Conservation (phyloP, 805 yeast genomes). For the Candida krabiensis region DNA sequence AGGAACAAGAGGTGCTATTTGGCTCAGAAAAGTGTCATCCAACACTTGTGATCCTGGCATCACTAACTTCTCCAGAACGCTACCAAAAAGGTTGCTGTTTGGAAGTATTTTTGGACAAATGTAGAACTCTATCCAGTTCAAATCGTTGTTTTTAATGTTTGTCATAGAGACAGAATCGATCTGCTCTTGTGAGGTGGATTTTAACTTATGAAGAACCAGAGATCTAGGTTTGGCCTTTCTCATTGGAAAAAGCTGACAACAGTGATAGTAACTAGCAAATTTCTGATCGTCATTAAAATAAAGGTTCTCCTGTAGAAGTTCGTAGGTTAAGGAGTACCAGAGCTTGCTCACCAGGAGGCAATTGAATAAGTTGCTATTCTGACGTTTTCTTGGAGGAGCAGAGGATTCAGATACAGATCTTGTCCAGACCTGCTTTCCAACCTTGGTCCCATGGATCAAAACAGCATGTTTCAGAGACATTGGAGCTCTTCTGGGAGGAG, state of each 20-base stretch:
- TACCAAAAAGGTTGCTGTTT: constrained; percentile 42
- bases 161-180: constrained; percentile 45
- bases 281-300: constrained; percentile 50
- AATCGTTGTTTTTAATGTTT: constrained; percentile 42
- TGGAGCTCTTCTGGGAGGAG: constrained; percentile 67
- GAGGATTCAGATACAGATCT: constrained; percentile 16
- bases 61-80: constrained; percentile 45
- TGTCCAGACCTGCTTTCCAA: constrained; percentile 44
- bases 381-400: constrained; percentile 7
- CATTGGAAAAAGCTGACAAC: not conserved
- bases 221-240: constrained; percentile 29
- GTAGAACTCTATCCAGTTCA: constrained; percentile 75
- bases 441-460: constrained; percentile 46
- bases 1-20: constrained; percentile 56
- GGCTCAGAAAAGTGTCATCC: constrained; percentile 56
- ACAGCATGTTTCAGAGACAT: constrained; percentile 67
- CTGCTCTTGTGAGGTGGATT: constrained; percentile 49
- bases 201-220: constrained; percentile 67
- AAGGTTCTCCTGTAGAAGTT: constrained; percentile 54
- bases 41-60: constrained; percentile 72
- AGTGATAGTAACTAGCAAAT: constrained; percentile 28
- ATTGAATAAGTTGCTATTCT: constrained; percentile 42
- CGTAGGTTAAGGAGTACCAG: constrained; percentile 59
- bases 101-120: constrained; percentile 78
- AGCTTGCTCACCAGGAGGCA: constrained; percentile 69